A percentile compares a stretch with the other conserved stretches of the same genome.
Evolutionary conservation across 805 yeast species (phyloP).

Genomic region (Sugiyamaella valdiviana): DNA sequence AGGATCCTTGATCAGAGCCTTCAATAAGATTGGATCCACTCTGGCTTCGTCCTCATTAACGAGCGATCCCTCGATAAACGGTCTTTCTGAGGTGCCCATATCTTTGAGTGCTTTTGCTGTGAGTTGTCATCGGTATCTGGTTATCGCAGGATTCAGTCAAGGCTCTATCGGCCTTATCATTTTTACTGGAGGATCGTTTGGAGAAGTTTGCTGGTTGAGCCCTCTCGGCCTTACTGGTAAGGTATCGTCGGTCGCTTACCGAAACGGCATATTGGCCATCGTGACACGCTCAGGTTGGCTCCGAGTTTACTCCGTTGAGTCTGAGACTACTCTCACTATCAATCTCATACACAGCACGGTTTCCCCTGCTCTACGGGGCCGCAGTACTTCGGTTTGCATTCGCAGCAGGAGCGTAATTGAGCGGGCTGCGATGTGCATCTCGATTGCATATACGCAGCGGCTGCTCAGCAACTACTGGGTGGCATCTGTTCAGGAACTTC

Average conservation of each 20-base stretch:
- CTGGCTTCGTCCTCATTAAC: background rate
- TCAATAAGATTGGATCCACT: background rate
- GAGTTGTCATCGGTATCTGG: background rate
- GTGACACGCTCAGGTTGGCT: background rate
- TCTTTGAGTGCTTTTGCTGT: background rate
- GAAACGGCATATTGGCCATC: background rate
- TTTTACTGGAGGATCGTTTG: background rate
- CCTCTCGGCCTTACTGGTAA: background rate
- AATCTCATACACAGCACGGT: background rate
- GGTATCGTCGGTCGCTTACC: background rate
- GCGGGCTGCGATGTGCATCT: background rate
- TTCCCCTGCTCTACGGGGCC: background rate
- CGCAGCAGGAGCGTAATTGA: background rate
- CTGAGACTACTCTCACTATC: background rate
- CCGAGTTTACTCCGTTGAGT: background rate
- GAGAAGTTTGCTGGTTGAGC: background rate
- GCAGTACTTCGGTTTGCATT: background rate
- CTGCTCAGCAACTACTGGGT: slow-evolving; percentile 3
- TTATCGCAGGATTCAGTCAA: background rate
- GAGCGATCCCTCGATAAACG: background rate
- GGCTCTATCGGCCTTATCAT: background rate
- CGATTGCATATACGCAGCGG: slow-evolving; percentile 2
- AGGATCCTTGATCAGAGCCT: background rate
- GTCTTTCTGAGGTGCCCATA: background rate
- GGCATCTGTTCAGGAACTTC: slow-evolving; percentile 10